phyloP scores from a whole-genome alignment of 306 rosid species.

The Rosa persica region DNA sequence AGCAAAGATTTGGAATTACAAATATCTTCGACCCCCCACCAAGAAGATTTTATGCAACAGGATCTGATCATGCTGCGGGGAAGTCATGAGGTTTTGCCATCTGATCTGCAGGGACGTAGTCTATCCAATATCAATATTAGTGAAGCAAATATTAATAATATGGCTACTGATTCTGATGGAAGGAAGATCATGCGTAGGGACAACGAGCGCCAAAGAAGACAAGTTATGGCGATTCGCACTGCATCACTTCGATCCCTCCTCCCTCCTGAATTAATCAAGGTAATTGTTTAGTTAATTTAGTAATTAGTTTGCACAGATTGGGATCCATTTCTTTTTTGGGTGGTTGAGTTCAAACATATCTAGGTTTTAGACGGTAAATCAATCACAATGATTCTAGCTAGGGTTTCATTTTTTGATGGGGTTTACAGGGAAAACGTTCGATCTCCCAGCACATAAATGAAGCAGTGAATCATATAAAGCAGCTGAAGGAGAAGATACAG shows the following conservation, averaged over 20 bases:
- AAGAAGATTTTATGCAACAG: slow-evolving; percentile 18
- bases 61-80: slow-evolving; percentile 23
- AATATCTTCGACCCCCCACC: slow-evolving; percentile 19
- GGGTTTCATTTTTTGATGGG: slow-evolving; percentile 23
- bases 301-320: neutral
- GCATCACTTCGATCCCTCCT: slow-evolving; percentile 41
- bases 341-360: neutral
- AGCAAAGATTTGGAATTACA: slow-evolving; percentile 18
- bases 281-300: neutral
- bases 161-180: neutral
- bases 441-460: slow-evolving; percentile 54
- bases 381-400: slow-evolving; percentile 10
- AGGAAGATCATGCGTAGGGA: slow-evolving; percentile 45
- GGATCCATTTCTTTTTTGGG: neutral
- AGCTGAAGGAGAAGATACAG: slow-evolving; percentile 41
- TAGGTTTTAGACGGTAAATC: neutral
- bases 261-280: slow-evolving; percentile 40
- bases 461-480: slow-evolving; percentile 62
- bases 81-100: slow-evolving; percentile 12
- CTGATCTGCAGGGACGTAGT: neutral
- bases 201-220: slow-evolving; percentile 49
- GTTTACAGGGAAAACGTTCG: slow-evolving; percentile 77
- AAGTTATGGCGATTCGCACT: slow-evolving; percentile 34
- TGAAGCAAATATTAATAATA: slow-evolving; percentile 8
- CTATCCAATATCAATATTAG: slow-evolving; percentile 1